phyloP scores from a whole-genome alignment of 192 early-diverging fungal genomes.

The Backusella sp. region DNA sequence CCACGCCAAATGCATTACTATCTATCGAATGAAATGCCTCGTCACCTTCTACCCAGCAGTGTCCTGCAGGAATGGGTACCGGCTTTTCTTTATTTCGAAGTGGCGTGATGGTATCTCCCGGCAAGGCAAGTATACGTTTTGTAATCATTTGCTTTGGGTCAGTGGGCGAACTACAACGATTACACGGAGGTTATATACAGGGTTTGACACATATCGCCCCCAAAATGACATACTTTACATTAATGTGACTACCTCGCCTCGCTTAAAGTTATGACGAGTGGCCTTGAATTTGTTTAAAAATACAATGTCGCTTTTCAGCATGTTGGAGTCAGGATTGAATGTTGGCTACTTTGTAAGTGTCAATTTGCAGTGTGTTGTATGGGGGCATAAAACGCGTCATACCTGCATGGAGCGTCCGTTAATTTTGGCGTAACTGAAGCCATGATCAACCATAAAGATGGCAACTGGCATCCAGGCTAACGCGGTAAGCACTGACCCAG shows the following conservation, averaged over 20 bases:
- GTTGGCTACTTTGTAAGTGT: conserved; percentile 49
- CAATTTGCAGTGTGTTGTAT: not conserved
- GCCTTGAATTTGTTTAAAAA: conserved; percentile 58
- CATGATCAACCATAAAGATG: conserved; percentile 50
- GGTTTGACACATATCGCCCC: no score
- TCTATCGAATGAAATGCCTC: conserved; percentile 80
- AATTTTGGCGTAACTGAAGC: conserved; percentile 44
- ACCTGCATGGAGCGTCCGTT: conserved; percentile 59
- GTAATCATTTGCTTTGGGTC: conserved; percentile 70
- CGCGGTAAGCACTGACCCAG: conserved; percentile 18
- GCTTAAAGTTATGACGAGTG: conserved; percentile 42
- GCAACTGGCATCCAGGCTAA: conserved; percentile 50
- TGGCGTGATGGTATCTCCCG: conserved; percentile 70
- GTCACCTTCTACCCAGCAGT: conserved; percentile 87
- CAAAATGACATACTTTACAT: conserved; percentile 24
- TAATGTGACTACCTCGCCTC: conserved; percentile 68
- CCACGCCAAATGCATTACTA: conserved; percentile 76
- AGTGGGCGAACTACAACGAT: conserved; percentile 48
- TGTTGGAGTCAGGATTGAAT: conserved; percentile 72
- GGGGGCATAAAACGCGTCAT: not conserved
- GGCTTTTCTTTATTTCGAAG: conserved; percentile 12
- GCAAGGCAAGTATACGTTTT: conserved; percentile 76
- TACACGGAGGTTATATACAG: no score
- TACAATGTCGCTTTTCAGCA: conserved; percentile 62
- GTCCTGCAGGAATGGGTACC: conserved; percentile 68